phyloP scores from a whole-genome alignment of 2,329 filamentous ascomycete species.

The Hymenoscyphus scutula region DNA sequence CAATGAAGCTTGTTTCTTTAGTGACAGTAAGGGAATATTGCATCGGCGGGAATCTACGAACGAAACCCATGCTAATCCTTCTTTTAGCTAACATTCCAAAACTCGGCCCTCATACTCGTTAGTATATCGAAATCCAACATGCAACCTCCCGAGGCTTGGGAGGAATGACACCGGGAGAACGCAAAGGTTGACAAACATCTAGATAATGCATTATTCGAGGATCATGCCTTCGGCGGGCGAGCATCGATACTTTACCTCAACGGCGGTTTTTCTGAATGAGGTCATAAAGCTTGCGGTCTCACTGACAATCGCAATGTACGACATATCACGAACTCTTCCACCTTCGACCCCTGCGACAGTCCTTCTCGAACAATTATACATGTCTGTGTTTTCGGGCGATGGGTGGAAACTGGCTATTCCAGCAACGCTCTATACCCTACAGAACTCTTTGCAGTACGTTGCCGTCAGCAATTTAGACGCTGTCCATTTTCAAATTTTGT shows the following conservation, averaged over 20 bases:
- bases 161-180: conserved; percentile 3
- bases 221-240: conserved; percentile 84
- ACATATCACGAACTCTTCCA: conserved; percentile 74
- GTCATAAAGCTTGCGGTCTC: conserved; percentile 86
- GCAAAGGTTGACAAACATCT: conserved; percentile 22
- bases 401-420: conserved; percentile 94
- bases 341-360: conserved; percentile 77
- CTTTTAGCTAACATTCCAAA: conserved; percentile 71
- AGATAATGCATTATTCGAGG: conserved; percentile 93
- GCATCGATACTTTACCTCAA: conserved; percentile 89
- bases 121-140: conserved; percentile 26
- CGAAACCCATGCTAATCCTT: conserved; percentile 30
- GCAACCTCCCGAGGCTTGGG: conserved; percentile 5
- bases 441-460: conserved; percentile 92
- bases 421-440: conserved; percentile 81
- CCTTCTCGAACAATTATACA: conserved; percentile 75
- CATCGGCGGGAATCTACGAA: conserved; percentile 19
- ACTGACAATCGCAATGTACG: conserved; percentile 82
- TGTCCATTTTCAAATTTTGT: conserved; percentile 89
- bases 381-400: conserved; percentile 80
- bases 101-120: conserved; percentile 74
- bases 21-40: conserved; percentile 52
- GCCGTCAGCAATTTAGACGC: conserved; percentile 89
- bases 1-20: conserved; percentile 67
- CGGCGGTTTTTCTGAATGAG: conserved; percentile 91